Percentiles rank a stretch among this genome's conserved stretches.
Conservation (phyloP, 2,329 filamentous ascomycete species). For the Raffaelea arxii region DNA sequence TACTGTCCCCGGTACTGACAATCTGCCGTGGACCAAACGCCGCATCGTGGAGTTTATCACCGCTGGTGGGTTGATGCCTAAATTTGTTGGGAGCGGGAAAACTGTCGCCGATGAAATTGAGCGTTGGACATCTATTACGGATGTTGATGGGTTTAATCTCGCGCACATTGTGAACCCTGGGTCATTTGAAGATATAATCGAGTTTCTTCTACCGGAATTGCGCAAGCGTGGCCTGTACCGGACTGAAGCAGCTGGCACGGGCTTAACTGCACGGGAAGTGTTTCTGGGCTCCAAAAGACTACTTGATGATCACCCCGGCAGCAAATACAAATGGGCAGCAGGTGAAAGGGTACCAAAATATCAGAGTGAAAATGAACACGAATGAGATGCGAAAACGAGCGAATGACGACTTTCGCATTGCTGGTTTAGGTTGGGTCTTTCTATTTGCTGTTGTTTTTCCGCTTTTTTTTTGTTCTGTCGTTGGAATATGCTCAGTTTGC, state of each 20-base stretch:
- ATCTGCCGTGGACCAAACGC: conserved; percentile 5
- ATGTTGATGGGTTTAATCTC: conserved; percentile 67
- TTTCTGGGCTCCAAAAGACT: conserved; percentile 51
- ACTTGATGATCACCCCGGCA: conserved; percentile 48
- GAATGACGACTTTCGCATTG: too few relatives aligned
- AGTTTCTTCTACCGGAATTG: conserved; percentile 53
- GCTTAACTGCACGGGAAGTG: conserved; percentile 47
- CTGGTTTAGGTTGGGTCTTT: too few relatives aligned
- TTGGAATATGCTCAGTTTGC: too few relatives aligned
- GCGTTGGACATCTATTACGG: conserved; percentile 56
- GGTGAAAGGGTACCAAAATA: not conserved
- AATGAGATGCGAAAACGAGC: too few relatives aligned
- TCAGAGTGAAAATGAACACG: too few relatives aligned
- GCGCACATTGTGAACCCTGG: conserved; percentile 37
- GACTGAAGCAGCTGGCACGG: not conserved
- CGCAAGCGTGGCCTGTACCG: conserved; percentile 37
- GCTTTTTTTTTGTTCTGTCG: too few relatives aligned
- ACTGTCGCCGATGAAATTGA: conserved; percentile 60
- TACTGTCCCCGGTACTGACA: not conserved
- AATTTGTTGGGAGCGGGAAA: conserved; percentile 49
- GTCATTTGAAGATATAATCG: conserved; percentile 55
- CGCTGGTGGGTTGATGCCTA: conserved; percentile 9
- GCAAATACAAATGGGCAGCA: conserved; percentile 39
- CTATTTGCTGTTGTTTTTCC: too few relatives aligned
- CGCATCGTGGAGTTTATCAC: conserved; percentile 10